Percentiles rank a stretch among this genome's conserved stretches.
phyloP scores from a whole-genome alignment of 768 basidiomycete genomes.

The Glaciozyma antarctica region DNA sequence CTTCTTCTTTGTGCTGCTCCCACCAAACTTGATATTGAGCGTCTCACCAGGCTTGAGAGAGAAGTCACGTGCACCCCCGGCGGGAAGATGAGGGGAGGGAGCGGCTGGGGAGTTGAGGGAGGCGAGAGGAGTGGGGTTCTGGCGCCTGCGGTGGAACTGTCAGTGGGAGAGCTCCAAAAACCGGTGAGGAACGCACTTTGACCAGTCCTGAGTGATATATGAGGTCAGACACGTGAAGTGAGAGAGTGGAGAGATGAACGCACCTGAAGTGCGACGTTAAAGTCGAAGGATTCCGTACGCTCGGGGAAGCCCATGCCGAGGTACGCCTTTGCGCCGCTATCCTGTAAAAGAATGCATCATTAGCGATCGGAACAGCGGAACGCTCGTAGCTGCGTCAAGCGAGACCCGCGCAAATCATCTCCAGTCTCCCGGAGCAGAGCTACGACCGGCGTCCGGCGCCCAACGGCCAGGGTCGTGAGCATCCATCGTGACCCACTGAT shows the following conservation, averaged over 20 bases:
- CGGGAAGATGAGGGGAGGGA: slow-evolving; percentile 14
- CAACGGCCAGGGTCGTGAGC: no score
- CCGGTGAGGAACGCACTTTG: slow-evolving; percentile 12
- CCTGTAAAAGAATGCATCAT: background rate
- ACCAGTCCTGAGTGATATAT: slow-evolving; percentile 10
- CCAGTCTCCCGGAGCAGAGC: no score
- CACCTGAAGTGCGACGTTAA: slow-evolving; percentile 35
- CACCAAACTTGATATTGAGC: slow-evolving; percentile 33
- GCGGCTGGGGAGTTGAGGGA: background rate
- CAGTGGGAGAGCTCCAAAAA: background rate
- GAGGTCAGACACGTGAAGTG: background rate
- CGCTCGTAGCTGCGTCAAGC: no score
- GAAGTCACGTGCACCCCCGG: slow-evolving; percentile 30
- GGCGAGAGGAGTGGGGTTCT: slow-evolving; percentile 12
- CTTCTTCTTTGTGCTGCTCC: slow-evolving; percentile 19
- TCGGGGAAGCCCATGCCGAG: slow-evolving; percentile 37
- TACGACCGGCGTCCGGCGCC: no score
- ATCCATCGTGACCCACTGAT: no score
- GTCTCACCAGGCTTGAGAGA: slow-evolving; percentile 35
- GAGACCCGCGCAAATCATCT: no score
- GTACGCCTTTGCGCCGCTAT: slow-evolving; percentile 13
- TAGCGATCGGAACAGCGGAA: no score
- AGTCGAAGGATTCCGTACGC: slow-evolving; percentile 34
- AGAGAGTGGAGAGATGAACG: background rate
- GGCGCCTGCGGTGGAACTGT: slow-evolving; percentile 3